Conservation (phyloP, 495 filamentous ascomycete species). For the Zalerion maritima region DNA sequence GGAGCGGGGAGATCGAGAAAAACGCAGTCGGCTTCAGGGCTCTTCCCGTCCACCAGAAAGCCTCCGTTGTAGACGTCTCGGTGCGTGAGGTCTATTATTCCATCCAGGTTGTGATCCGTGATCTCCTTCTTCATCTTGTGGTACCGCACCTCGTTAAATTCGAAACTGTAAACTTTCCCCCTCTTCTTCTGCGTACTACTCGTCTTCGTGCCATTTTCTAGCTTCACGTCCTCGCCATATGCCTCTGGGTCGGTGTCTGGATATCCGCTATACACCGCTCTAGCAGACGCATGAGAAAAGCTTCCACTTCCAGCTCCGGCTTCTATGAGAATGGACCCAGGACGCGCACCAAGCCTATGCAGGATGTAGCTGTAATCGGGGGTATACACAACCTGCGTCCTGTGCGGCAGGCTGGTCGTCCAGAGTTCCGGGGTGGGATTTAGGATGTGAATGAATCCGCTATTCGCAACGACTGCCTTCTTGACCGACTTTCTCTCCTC, state of each 20-base stretch:
- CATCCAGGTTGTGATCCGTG: conserved; percentile 52
- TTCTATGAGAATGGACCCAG: conserved; percentile 73
- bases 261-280: conserved; percentile 80
- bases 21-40: conserved; percentile 59
- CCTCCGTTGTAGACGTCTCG: conserved; percentile 84
- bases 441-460: conserved; percentile 80
- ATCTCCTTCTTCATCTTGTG: conserved; percentile 62
- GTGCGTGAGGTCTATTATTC: conserved; percentile 67
- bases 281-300: conserved; percentile 80
- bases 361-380: conserved; percentile 95
- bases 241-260: conserved; percentile 23
- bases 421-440: conserved; percentile 87
- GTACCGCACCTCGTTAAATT: conserved; percentile 73
- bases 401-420: conserved; percentile 79
- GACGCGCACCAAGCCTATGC: conserved; percentile 67
- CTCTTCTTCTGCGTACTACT: conserved; percentile 19
- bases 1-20: conserved; percentile 92
- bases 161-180: conserved; percentile 84
- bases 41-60: conserved; percentile 46
- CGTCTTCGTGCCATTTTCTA: conserved; percentile 1
- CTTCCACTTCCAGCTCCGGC: conserved; percentile 89
- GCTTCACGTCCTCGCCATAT: background rate
- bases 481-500: conserved; percentile 20
- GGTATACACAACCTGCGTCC: conserved; percentile 95
- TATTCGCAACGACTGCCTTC: conserved; percentile 44